A percentile compares a stretch with the other conserved stretches of the same genome.
These are phyloP conservation scores for Pichia sporocuriosa DNA, from an alignment of 805 yeast species.

Conservation along the genomic window DNA sequence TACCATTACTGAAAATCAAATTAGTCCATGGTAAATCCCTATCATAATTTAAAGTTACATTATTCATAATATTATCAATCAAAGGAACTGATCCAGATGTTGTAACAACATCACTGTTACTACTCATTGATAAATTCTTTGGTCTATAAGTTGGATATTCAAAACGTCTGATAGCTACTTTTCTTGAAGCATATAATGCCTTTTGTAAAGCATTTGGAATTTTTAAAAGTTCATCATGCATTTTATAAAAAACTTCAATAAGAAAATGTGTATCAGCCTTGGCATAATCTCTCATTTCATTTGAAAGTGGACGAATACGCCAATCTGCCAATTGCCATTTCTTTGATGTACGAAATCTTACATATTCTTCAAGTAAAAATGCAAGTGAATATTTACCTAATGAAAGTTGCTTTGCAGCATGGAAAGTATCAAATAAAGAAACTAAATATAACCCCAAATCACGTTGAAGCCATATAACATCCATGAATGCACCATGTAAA, in stretches of 20 bases:
- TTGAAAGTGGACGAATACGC: slow-evolving; percentile 81
- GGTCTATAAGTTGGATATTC: slow-evolving; percentile 71
- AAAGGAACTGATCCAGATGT: slow-evolving; percentile 28
- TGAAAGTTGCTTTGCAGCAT: slow-evolving; percentile 76
- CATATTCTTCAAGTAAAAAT: slow-evolving; percentile 70
- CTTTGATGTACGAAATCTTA: slow-evolving; percentile 81
- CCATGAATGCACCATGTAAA: slow-evolving; percentile 96
- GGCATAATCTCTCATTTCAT: slow-evolving; percentile 77
- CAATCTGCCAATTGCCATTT: slow-evolving; percentile 96
- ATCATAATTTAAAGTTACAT: slow-evolving; percentile 36
- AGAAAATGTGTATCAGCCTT: slow-evolving; percentile 93
- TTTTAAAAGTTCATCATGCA: slow-evolving; percentile 56
- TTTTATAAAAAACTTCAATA: slow-evolving; percentile 67
- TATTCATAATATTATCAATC: slow-evolving; percentile 14
- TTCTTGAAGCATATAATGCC: slow-evolving; percentile 69
- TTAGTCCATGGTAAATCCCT: slow-evolving; percentile 60
- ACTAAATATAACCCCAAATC: slow-evolving; percentile 91
- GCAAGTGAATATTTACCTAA: slow-evolving; percentile 82
- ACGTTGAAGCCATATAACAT: slow-evolving; percentile 92
- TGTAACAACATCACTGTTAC: slow-evolving; percentile 23
- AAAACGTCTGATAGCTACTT: slow-evolving; percentile 73
- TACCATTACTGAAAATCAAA: slow-evolving; percentile 56
- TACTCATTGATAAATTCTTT: slow-evolving; percentile 13
- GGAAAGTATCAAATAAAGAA: slow-evolving; percentile 84
- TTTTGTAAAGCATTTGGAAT: slow-evolving; percentile 38